These are phyloP conservation scores for Backusella circina DNA, from an alignment of 192 early-diverging fungal species.

Conservation along the genomic window DNA sequence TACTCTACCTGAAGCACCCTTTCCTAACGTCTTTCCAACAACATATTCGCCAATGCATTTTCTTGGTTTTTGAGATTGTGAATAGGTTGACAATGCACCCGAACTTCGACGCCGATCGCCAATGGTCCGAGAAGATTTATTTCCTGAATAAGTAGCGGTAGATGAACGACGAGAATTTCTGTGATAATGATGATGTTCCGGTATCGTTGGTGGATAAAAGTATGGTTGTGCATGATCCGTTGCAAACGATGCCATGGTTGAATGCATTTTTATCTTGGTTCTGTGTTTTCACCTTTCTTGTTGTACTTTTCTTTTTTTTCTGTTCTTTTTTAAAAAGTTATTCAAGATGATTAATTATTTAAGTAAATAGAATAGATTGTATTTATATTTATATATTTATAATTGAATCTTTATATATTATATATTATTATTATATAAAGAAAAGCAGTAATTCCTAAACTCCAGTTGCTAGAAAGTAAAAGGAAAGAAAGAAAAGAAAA, in stretches of 20 bases:
- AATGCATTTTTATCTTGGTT: constrained; percentile 9
- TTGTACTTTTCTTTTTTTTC: not conserved
- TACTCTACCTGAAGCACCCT: constrained; percentile 48
- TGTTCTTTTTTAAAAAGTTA: not conserved
- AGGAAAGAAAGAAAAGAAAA: constrained; percentile 13
- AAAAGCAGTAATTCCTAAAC: not conserved
- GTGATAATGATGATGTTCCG: not conserved
- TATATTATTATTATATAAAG: not conserved
- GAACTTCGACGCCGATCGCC: constrained; percentile 23
- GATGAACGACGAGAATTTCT: constrained; percentile 14
- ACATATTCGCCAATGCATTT: constrained; percentile 45
- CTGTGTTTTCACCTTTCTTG: not conserved
- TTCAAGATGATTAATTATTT: not conserved
- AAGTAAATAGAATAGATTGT: not conserved
- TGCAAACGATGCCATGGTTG: constrained; percentile 2
- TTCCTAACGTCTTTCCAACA: constrained; percentile 49
- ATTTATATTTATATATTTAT: not conserved
- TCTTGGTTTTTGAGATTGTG: constrained; percentile 18
- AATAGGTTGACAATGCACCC: constrained; percentile 24
- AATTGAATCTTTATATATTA: not conserved
- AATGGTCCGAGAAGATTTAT: constrained; percentile 14
- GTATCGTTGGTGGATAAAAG: not conserved
- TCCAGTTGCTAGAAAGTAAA: not conserved
- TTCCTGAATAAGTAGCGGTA: constrained; percentile 1
- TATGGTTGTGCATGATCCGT: constrained; percentile 5